Evolutionary conservation across 208 protist genomes (phyloP).

Genomic region (Wallacemonas collosoma): DNA sequence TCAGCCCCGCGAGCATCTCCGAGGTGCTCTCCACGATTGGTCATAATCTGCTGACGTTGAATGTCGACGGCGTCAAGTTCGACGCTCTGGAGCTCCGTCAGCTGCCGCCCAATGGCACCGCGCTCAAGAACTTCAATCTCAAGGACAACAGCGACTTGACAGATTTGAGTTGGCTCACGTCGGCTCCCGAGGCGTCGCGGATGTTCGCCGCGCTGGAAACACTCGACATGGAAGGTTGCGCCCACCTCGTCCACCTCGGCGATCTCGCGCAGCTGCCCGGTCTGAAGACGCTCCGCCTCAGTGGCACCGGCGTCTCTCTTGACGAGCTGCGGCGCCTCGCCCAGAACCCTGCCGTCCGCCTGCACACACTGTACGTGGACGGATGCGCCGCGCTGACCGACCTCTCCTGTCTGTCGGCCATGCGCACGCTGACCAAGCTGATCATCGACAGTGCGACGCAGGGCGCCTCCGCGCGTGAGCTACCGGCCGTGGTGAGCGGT

Average conservation of each 20-base stretch:
- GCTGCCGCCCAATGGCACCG: conserved; percentile 25
- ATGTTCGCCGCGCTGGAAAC: conserved; percentile 49
- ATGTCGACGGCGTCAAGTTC: conserved; percentile 71
- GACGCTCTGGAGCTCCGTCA: conserved; percentile 31
- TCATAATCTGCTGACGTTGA: conserved; percentile 58
- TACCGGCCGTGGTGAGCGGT: conserved; percentile 4
- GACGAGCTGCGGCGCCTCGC: conserved; percentile 33
- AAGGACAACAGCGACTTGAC: conserved; percentile 62
- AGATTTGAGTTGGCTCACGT: conserved; percentile 46
- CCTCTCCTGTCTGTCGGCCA: conserved; percentile 37
- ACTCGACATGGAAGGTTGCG: conserved; percentile 60
- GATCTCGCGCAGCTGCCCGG: conserved; percentile 34
- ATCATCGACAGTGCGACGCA: conserved; percentile 27
- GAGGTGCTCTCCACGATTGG: conserved; percentile 49
- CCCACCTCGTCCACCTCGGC: conserved; percentile 32
- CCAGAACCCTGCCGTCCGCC: conserved; percentile 13
- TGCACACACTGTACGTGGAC: conserved; percentile 46
- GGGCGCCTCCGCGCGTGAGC: conserved; percentile 5
- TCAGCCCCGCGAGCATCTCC: conserved; percentile 44
- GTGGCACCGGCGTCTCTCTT: conserved; percentile 37
- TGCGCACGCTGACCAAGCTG: conserved; percentile 40
- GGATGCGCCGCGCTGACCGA: conserved; percentile 38
- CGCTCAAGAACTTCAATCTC: conserved; percentile 70
- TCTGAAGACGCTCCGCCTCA: conserved; percentile 53
- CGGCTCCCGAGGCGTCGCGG: conserved; percentile 16